Evolutionary conservation across 2,329 filamentous ascomycete species (phyloP).

Genomic region (Neofusicoccum ribis): DNA sequence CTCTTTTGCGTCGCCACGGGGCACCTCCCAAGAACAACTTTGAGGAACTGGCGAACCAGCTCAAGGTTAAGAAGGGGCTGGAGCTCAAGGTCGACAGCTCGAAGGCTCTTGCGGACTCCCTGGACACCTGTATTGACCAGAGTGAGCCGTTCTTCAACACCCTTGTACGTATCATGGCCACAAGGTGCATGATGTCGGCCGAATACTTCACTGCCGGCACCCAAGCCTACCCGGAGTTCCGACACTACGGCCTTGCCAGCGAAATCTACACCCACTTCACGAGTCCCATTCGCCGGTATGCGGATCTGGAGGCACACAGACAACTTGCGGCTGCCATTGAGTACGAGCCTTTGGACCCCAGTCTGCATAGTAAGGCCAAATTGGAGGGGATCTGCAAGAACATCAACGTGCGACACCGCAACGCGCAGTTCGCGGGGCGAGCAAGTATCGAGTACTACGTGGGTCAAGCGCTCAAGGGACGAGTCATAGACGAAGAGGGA

Average conservation of each 20-base stretch:
- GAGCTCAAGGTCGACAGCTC: conserved; percentile 83
- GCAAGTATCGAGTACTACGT: conserved; percentile 98
- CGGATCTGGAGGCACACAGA: conserved; percentile 90
- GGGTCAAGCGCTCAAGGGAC: conserved; percentile 85
- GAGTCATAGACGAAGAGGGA: conserved; percentile 77
- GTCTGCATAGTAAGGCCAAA: conserved; percentile 76
- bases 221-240: conserved; percentile 89
- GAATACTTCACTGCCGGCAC: conserved; percentile 98
- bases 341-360: conserved; percentile 83
- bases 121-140: conserved; percentile 79
- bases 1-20: conserved; percentile 86
- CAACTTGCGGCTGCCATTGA: conserved; percentile 94
- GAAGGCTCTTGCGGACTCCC: conserved; percentile 87
- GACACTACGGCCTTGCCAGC: conserved; percentile 92
- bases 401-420: conserved; percentile 96
- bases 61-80: conserved; percentile 81
- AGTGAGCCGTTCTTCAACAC: conserved; percentile 97
- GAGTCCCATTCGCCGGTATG: conserved; percentile 93
- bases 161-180: conserved; percentile 93
- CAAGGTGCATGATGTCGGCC: conserved; percentile 97
- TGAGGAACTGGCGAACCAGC: conserved; percentile 86
- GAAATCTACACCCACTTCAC: conserved; percentile 99
- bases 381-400: conserved; percentile 96
- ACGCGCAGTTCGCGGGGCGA: conserved; percentile 91
- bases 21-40: conserved; percentile 95